Percentiles rank a stretch among this genome's conserved stretches.
These are phyloP conservation scores for Plenodomus biglobosus DNA, from an alignment of 2,329 filamentous ascomycete genomes.

Conservation along the genomic window DNA sequence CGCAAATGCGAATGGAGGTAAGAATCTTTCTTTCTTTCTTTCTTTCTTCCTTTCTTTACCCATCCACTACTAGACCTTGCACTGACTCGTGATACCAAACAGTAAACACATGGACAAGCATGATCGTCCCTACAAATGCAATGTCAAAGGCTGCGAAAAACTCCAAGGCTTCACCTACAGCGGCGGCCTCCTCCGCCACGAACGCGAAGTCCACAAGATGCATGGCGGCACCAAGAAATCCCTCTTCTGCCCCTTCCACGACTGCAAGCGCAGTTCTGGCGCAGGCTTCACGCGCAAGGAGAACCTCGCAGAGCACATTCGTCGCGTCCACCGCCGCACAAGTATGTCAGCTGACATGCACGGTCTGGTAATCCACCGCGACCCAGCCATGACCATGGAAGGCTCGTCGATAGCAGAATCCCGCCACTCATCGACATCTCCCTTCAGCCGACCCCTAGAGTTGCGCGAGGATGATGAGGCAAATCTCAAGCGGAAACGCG, in stretches of 20 bases:
- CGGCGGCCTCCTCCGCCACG: slow-evolving; percentile 83
- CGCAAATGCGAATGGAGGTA: slow-evolving; percentile 94
- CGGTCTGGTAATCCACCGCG: slow-evolving; percentile 33
- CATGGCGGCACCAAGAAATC: slow-evolving; percentile 86
- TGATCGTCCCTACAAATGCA: slow-evolving; percentile 87
- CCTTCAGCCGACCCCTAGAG: slow-evolving; percentile 26
- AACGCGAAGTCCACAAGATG: slow-evolving; percentile 90
- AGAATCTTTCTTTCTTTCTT: slow-evolving; percentile 49
- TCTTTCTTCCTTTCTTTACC: too few relatives aligned
- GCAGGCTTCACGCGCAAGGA: slow-evolving; percentile 92
- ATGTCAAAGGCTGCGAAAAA: slow-evolving; percentile 80
- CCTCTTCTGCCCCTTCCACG: slow-evolving; percentile 79
- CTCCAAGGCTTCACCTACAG: slow-evolving; percentile 94
- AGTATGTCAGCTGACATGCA: slow-evolving; percentile 42
- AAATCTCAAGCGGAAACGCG: slow-evolving; percentile 38
- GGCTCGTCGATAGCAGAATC: slow-evolving; percentile 23
- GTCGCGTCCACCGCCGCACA: slow-evolving; percentile 70
- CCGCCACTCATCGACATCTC: slow-evolving; percentile 27
- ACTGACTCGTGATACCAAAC: too few relatives aligned
- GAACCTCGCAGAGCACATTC: slow-evolving; percentile 90
- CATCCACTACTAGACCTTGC: too few relatives aligned
- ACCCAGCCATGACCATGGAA: slow-evolving; percentile 21
- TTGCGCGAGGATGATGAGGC: slow-evolving; percentile 30
- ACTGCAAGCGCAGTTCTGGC: slow-evolving; percentile 86
- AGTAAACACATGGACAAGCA: slow-evolving; percentile 99